Evolutionary conservation across 495 filamentous ascomycete species (phyloP).

Genomic region (Rhizodiscina lignyota): DNA sequence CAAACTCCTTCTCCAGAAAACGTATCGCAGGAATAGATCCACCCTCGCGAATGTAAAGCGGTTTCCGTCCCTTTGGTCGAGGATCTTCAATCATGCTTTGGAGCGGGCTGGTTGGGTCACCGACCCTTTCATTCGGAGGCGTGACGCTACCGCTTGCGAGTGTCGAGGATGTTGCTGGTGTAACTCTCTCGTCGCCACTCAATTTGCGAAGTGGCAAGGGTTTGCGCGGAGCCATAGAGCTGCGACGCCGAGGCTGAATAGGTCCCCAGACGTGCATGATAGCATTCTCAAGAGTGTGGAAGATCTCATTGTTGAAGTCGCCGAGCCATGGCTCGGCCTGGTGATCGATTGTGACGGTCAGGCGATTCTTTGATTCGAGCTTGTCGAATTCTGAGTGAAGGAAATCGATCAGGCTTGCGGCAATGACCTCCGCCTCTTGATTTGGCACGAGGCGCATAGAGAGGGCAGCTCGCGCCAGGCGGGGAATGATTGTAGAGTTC

Average conservation of each 20-base stretch:
- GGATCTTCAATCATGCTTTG: neutral
- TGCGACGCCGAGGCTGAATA: conserved; percentile 10
- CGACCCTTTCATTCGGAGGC: neutral
- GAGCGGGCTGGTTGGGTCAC: neutral
- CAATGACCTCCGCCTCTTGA: conserved; percentile 64
- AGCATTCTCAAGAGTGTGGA: conserved; percentile 72
- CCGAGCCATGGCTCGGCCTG: conserved; percentile 94
- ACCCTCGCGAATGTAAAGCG: conserved; percentile 88
- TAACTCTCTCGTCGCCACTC: neutral
- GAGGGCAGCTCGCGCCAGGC: conserved; percentile 65
- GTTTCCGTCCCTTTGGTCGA: conserved; percentile 12
- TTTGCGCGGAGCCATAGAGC: conserved; percentile 1
- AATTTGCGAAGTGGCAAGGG: neutral
- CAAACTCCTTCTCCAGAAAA: conserved; percentile 90
- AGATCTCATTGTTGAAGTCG: conserved; percentile 79
- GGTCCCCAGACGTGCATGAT: conserved; percentile 69
- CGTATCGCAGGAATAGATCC: conserved; percentile 86
- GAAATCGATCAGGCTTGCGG: conserved; percentile 44
- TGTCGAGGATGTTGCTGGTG: conserved; percentile 27
- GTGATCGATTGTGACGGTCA: conserved; percentile 74
- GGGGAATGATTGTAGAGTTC: conserved; percentile 75
- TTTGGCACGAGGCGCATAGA: conserved; percentile 89
- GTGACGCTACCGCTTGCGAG: conserved; percentile 29
- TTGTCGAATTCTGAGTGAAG: conserved; percentile 53
- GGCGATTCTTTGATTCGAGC: conserved; percentile 61